Evolutionary conservation across 805 yeast genomes (phyloP).

Genomic region (Kodamaea laetipori): DNA sequence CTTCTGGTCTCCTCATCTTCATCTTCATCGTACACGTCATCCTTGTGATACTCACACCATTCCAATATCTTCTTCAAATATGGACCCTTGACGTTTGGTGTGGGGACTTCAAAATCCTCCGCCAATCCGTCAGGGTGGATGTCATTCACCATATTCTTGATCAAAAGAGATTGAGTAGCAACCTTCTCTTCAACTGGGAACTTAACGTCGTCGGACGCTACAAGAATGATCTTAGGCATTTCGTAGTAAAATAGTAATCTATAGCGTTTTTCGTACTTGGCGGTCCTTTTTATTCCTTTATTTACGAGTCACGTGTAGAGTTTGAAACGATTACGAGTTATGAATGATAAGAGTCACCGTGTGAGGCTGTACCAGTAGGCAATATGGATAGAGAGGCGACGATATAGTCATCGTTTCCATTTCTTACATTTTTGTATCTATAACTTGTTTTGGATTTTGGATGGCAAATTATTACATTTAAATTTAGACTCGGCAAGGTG

Average conservation of each 20-base stretch:
- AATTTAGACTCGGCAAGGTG: too few relatives aligned
- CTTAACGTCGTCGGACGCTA: slow-evolving; percentile 8
- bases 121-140: slow-evolving; percentile 12
- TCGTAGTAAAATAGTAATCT: too few relatives aligned
- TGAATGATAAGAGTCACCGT: neutral
- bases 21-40: slow-evolving; percentile 17
- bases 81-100: slow-evolving; percentile 8
- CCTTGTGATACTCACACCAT: slow-evolving; percentile 15
- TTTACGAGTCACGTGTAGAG: slow-evolving; percentile 3
- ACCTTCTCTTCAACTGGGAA: slow-evolving; percentile 11
- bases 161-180: slow-evolving; percentile 4
- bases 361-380: too few relatives aligned
- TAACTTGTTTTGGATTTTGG: too few relatives aligned
- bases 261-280: too few relatives aligned
- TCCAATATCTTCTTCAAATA: slow-evolving; percentile 11
- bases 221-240: slow-evolving; percentile 8
- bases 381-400: too few relatives aligned
- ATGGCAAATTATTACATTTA: too few relatives aligned
- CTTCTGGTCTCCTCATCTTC: slow-evolving; percentile 19
- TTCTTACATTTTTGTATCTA: too few relatives aligned
- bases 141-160: slow-evolving; percentile 11
- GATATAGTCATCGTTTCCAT: too few relatives aligned
- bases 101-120: slow-evolving; percentile 19
- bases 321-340: too few relatives aligned
- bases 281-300: neutral